Base-by-base conservation (phyloP, 176 grass and related monocot species). In the Carex cristatella region DNA sequence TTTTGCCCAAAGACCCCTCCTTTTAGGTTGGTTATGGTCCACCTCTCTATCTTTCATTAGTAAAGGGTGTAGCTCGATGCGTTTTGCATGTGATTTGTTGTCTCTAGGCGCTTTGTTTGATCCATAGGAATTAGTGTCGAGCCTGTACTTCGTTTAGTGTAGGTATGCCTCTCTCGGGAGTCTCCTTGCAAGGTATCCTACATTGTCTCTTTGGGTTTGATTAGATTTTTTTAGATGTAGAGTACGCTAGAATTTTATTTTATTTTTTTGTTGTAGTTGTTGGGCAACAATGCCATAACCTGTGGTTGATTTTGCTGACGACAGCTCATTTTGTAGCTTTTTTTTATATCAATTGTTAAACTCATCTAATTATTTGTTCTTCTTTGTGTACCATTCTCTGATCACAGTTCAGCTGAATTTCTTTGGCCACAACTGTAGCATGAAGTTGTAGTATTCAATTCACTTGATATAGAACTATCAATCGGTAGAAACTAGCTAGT, bases 1-100 rank as follows among this genome's bases (percentile, higher is more conserved):
- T 86, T 76, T 78, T 64, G 48, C 35, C 38, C 61, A 67, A 81
- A 81, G 74, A 23, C 58, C 76, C 76, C 85, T 69, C 65, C 32
- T 86, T 86, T 80, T 86, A 57, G 58, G 83, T 77, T 61, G 57
- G 55, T 86, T 78, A 33, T 67, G 60, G 54, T 49, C 72, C 84
- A 79, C 72, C 13, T 69, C 62, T 58, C 16, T 15, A 73, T 65
- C 18, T 79, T 80, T 86, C 74, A 54, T 86, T 56, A 18, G 8
- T 61, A 79, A 86, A 79, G 54, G 31, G 32, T 79, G 49, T 74
- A 63, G 35, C 55, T 85, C 44, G 49, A 85, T 72, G 70, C 61
- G 72, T 48, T 49, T 57, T 86, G 75, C 49, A 76, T 85, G 70
- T 64, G 61, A 86, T 69, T 86, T 86, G 55, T 18, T 86, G n/a